Evolutionary conservation across 192 early-diverging fungal genomes (phyloP), one percentile per base, ranked within the genome.

Genomic region (Entomortierella chlamydospora): DNA sequence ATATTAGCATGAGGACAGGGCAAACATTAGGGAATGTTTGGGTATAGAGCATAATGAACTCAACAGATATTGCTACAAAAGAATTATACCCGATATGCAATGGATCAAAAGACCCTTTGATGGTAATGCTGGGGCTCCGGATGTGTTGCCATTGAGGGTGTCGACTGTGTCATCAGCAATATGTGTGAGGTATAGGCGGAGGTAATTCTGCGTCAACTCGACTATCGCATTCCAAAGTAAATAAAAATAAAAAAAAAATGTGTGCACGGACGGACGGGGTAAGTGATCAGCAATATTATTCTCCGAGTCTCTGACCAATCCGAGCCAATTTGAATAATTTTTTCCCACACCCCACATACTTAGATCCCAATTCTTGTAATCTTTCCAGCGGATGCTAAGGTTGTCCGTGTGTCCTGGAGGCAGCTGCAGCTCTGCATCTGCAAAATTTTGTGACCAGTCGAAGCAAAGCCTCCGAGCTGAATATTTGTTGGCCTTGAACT

Each of bases 401-500:
- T 70, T 45, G 33, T 79, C 76, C 9, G 22, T 54, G 43, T 79
- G 68, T 0, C 76, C 76, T 10, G 54, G 47, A 8, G 79, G 72
- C 25, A 81, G 30, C 43, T 81, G 70, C 13, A 81, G 50, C 37
- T 81, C 70, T 12, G 79, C 79, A 70, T 81, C 79, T 20, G 79
- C 79, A 68, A 81, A 81, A 60, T 59, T 74, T 28, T 81, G 79
- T 2, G 79, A 69, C 79, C 79, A 81, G 33, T 81, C 79, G 25
- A 81, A 81, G 15, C 79, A 66, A 3, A 81, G 53, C 22, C 68
- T 72, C n/a, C 79, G 55, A 8, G 70, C 79, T 2, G 65, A 81
- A 51, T 81, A 81, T 43, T 74, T 74, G 62, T 81, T 81, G 2
- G 70, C 79, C 47, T 81, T 81, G 49, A 81, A 81, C 67, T 72